phyloP scores from a whole-genome alignment of 306 rosid genomes.

The Prosopis cineraria region DNA sequence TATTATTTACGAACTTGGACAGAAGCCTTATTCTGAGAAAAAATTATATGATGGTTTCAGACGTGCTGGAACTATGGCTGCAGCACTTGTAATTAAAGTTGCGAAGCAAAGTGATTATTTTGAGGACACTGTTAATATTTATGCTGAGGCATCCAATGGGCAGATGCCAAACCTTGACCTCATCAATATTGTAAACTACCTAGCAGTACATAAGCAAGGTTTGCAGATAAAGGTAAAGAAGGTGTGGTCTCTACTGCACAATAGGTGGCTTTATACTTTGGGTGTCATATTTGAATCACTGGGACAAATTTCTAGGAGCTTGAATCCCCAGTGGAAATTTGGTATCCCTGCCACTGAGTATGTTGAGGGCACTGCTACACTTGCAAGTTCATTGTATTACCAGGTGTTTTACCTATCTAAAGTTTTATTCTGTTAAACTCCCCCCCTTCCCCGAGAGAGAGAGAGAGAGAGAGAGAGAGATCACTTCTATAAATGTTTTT shows the following conservation, averaged over 20 bases:
- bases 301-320: slow-evolving; percentile 60
- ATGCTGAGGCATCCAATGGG: slow-evolving; percentile 93
- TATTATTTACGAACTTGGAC: slow-evolving; percentile 41
- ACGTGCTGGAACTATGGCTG: slow-evolving; percentile 97
- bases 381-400: slow-evolving; percentile 87
- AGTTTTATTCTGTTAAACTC: neutral
- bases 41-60: slow-evolving; percentile 59
- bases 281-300: slow-evolving; percentile 70
- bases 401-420: slow-evolving; percentile 57
- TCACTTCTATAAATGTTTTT: slow-evolving; percentile 14
- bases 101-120: slow-evolving; percentile 53
- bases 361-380: slow-evolving; percentile 88
- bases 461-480: too few relatives aligned
- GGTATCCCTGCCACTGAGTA: slow-evolving; percentile 87
- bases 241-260: slow-evolving; percentile 60
- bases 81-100: slow-evolving; percentile 89
- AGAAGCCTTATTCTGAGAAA: slow-evolving; percentile 40
- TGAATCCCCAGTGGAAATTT: slow-evolving; percentile 84
- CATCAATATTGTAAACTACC: slow-evolving; percentile 81
- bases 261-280: slow-evolving; percentile 72
- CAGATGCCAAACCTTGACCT: slow-evolving; percentile 99
- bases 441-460: too few relatives aligned
- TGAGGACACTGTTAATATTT: slow-evolving; percentile 76
- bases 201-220: slow-evolving; percentile 88
- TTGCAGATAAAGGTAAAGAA: slow-evolving; percentile 75